phyloP scores from a whole-genome alignment of 2,329 filamentous ascomycete genomes.

The Fusarium sp. region DNA sequence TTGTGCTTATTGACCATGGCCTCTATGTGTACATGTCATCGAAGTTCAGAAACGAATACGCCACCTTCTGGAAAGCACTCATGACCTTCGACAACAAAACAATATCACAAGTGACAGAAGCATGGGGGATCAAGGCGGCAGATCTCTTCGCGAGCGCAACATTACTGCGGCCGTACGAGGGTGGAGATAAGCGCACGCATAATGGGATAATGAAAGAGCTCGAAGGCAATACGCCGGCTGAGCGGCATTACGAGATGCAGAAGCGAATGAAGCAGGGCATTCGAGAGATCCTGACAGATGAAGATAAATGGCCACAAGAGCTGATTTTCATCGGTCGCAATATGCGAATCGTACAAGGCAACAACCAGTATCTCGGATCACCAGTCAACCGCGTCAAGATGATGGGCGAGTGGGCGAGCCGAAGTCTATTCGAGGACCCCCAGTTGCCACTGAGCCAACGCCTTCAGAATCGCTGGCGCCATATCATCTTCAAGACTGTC shows the following conservation, averaged over 20 bases:
- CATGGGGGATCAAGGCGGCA: slow-evolving; percentile 88
- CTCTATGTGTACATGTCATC: slow-evolving; percentile 92
- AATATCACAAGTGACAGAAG: slow-evolving; percentile 72
- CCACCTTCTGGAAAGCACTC: slow-evolving; percentile 90
- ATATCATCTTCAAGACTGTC: slow-evolving; percentile 83
- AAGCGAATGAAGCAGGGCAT: slow-evolving; percentile 76
- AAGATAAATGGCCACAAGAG: slow-evolving; percentile 88
- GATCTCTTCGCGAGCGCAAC: slow-evolving; percentile 94
- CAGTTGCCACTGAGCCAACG: slow-evolving; percentile 70
- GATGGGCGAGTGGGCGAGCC: slow-evolving; percentile 87
- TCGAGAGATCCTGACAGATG: slow-evolving; percentile 77
- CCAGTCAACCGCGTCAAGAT: slow-evolving; percentile 95
- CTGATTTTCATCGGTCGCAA: slow-evolving; percentile 93
- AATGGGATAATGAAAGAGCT: slow-evolving; percentile 71
- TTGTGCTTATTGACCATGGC: slow-evolving; percentile 96
- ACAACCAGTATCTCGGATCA: slow-evolving; percentile 88
- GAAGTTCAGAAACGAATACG: slow-evolving; percentile 85
- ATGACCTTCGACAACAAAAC: slow-evolving; percentile 92
- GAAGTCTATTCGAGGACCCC: slow-evolving; percentile 79
- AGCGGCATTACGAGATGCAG: slow-evolving; percentile 91
- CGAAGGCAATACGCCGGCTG: slow-evolving; percentile 65
- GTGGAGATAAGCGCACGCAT: slow-evolving; percentile 75
- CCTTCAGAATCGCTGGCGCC: slow-evolving; percentile 74
- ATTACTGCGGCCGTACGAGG: slow-evolving; percentile 87
- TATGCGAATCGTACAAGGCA: slow-evolving; percentile 90